These are phyloP conservation scores for Jackrogersella multiformis DNA, from an alignment of 495 filamentous ascomycete genomes.

Conservation along the genomic window DNA sequence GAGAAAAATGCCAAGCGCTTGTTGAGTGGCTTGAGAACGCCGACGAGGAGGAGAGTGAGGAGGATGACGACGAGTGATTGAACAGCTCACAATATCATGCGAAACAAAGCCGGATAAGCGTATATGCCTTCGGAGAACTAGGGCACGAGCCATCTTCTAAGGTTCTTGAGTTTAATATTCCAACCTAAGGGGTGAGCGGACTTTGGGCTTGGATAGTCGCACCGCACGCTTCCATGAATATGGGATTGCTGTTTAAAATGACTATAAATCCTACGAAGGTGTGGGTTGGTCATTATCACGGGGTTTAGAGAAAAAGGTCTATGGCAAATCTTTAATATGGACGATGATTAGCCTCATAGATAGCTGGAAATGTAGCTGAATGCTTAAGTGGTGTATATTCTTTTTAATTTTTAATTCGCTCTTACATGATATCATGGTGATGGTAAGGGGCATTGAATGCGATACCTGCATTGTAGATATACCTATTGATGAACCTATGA, in stretches of 20 bases:
- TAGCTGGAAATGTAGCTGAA: background rate
- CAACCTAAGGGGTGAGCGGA: background rate
- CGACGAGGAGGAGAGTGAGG: conserved; percentile 81
- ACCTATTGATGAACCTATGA: too few species aligned
- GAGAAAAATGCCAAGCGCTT: conserved; percentile 76
- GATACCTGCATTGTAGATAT: too few species aligned
- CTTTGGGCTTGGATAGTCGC: background rate
- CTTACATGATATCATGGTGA: background rate
- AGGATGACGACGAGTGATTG: conserved; percentile 59
- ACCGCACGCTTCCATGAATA: too few species aligned
- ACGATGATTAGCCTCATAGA: background rate
- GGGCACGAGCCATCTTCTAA: background rate
- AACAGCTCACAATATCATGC: background rate
- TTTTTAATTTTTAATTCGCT: background rate
- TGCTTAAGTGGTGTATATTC: background rate
- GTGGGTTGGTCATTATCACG: background rate
- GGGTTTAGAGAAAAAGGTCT: background rate
- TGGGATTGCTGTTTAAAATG: background rate
- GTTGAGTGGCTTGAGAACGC: conserved; percentile 88
- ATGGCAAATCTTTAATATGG: background rate
- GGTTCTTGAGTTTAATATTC: background rate
- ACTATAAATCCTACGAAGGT: background rate
- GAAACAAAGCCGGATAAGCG: background rate
- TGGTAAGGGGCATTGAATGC: too few species aligned
- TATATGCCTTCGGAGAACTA: background rate